Evolutionary conservation across 2,329 filamentous ascomycete genomes (phyloP).

Genomic region (Venturia pyrina): DNA sequence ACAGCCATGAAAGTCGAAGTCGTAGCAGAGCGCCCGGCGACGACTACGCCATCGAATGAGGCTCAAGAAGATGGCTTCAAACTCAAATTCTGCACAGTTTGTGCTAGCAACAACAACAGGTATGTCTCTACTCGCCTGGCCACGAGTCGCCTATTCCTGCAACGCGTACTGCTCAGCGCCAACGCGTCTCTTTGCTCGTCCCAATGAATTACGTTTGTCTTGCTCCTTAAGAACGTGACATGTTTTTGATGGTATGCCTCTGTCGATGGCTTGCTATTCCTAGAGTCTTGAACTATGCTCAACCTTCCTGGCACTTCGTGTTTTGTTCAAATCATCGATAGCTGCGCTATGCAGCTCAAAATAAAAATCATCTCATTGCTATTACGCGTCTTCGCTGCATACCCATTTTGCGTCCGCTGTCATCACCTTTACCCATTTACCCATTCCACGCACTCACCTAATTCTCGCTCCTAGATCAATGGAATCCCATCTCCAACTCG

Average conservation of each 20-base stretch:
- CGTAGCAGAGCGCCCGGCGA: not conserved
- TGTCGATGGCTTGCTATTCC: not conserved
- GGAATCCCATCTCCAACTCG: constrained; percentile 94
- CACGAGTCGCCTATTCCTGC: not conserved
- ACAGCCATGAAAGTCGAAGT: constrained; percentile 8
- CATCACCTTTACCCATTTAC: not conserved
- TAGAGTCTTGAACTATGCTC: not conserved
- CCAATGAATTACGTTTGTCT: not conserved
- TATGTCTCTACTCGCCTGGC: constrained; percentile 33
- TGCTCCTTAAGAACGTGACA: not conserved
- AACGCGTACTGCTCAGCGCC: not conserved
- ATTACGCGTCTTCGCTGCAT: not conserved
- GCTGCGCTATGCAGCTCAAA: not conserved
- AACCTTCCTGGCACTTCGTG: not conserved
- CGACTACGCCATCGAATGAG: constrained; percentile 10
- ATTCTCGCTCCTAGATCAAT: constrained; percentile 54
- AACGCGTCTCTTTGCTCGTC: not conserved
- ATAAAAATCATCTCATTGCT: not conserved
- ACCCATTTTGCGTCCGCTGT: constrained; percentile 3
- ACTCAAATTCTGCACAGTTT: constrained; percentile 96
- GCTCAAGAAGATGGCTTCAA: constrained; percentile 55
- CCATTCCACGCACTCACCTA: constrained; percentile 16
- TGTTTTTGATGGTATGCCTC: not conserved
- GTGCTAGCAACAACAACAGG: constrained; percentile 96
- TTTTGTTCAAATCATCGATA: not conserved